Conservation (phyloP, 805 yeast genomes). For the Osmozyma mogii region DNA sequence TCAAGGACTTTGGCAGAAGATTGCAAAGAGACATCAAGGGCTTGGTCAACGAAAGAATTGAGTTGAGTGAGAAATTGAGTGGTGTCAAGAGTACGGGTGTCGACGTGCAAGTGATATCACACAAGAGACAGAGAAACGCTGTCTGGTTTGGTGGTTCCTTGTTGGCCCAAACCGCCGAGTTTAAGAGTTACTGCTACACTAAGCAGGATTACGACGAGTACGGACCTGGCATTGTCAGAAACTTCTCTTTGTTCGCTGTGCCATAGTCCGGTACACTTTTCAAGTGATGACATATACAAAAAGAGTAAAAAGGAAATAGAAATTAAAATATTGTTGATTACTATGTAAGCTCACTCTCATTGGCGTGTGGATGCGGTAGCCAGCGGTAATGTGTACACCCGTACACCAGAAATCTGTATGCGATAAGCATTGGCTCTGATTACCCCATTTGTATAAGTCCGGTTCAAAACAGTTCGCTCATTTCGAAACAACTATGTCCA, state of each 20-base stretch:
- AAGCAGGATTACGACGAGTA: slow-evolving; percentile 95
- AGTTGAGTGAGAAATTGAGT: slow-evolving; percentile 67
- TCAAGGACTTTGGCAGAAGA: slow-evolving; percentile 95
- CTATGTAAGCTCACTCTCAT: too few relatives aligned
- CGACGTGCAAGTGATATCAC: slow-evolving; percentile 93
- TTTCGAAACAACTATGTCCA: slow-evolving; percentile 5
- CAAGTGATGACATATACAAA: too few relatives aligned
- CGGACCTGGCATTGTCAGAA: slow-evolving; percentile 96
- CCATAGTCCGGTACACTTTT: too few relatives aligned
- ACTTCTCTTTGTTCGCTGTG: slow-evolving; percentile 89
- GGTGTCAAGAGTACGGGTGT: slow-evolving; percentile 85
- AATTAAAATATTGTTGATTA: too few relatives aligned
- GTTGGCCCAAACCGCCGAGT: slow-evolving; percentile 94
- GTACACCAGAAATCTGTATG: slow-evolving; percentile 5
- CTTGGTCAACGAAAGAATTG: slow-evolving; percentile 83
- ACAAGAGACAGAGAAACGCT: slow-evolving; percentile 95
- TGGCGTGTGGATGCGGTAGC: too few relatives aligned
- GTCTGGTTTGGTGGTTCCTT: slow-evolving; percentile 99
- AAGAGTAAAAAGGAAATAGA: too few relatives aligned
- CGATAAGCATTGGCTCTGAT: slow-evolving; percentile 1
- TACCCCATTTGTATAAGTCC: not conserved
- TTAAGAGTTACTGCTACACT: slow-evolving; percentile 92
- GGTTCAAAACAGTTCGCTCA: not conserved
- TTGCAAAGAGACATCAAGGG: slow-evolving; percentile 88
- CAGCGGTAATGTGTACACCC: slow-evolving; percentile 16